These are phyloP conservation scores for Solanum sparsipilum DNA, from an alignment of 257 asterid genomes.

Conservation along the genomic window DNA sequence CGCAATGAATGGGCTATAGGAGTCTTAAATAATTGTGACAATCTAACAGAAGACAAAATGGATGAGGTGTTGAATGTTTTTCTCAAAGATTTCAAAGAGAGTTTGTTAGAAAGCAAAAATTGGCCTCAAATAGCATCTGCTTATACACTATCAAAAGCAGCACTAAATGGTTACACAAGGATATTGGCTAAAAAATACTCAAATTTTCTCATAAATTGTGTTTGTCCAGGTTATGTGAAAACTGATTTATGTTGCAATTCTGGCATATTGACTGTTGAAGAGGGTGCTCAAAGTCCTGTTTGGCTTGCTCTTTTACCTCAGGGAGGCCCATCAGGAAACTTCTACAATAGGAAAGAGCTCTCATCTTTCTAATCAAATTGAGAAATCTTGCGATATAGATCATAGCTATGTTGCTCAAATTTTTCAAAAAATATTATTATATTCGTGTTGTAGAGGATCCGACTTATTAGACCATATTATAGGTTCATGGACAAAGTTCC, in stretches of 20 bases:
- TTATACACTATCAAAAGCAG: slow-evolving; percentile 42
- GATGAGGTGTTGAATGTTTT: slow-evolving; percentile 36
- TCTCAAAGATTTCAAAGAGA: slow-evolving; percentile 38
- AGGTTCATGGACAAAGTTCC: not conserved
- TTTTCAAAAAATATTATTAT: not conserved
- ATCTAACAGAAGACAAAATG: slow-evolving; percentile 35
- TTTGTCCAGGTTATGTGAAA: slow-evolving; percentile 47
- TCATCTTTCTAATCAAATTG: slow-evolving; percentile 15
- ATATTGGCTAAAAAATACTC: slow-evolving; percentile 34
- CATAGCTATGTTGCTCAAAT: not conserved
- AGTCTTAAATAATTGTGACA: slow-evolving; percentile 19
- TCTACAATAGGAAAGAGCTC: slow-evolving; percentile 15
- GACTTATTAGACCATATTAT: not conserved
- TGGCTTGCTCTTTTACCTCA: slow-evolving; percentile 41
- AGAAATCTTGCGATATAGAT: not conserved
- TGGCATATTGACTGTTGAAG: slow-evolving; percentile 27
- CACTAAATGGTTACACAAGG: slow-evolving; percentile 47
- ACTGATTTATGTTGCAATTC: slow-evolving; percentile 34
- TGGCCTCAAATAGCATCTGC: slow-evolving; percentile 33
- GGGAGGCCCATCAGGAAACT: slow-evolving; percentile 42
- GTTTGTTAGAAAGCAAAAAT: slow-evolving; percentile 26
- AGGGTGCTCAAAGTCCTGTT: slow-evolving; percentile 44
- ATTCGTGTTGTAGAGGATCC: not conserved
- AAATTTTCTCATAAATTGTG: slow-evolving; percentile 22
- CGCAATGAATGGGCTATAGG: slow-evolving; percentile 32